phyloP scores from a whole-genome alignment of 2,329 filamentous ascomycete species.

The Monilinia fructicola region DNA sequence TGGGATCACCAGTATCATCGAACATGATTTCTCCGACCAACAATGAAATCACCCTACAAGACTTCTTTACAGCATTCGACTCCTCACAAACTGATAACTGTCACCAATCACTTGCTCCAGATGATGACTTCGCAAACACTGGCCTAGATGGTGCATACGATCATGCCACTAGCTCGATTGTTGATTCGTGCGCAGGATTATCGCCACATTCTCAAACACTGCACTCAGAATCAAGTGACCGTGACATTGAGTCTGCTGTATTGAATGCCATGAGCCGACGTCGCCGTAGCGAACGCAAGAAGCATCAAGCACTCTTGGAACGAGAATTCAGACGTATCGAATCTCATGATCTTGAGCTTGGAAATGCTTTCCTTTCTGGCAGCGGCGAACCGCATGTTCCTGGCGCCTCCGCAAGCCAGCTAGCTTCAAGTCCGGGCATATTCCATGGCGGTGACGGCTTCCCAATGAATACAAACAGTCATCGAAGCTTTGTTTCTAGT shows the following conservation, averaged over 20 bases:
- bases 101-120: conserved; percentile 12
- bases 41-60: background rate
- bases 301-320: background rate
- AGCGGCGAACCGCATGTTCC: conserved; percentile 2
- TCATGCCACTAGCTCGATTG: background rate
- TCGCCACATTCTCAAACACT: background rate
- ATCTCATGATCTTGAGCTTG: background rate
- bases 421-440: background rate
- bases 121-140: background rate
- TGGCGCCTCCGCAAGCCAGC: background rate
- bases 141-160: background rate
- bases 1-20: background rate
- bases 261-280: background rate
- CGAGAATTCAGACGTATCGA: background rate
- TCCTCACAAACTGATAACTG: conserved; percentile 1
- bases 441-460: background rate
- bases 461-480: background rate
- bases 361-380: background rate
- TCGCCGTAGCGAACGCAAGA: background rate
- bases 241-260: background rate
- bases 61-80: background rate
- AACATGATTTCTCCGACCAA: background rate
- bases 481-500: background rate
- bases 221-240: conserved; percentile 4
- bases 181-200: background rate